Evolutionary conservation across 164 flowering plant species (phyloP), one percentile per base, ranked within the genome.

Genomic region (Sedum album): DNA sequence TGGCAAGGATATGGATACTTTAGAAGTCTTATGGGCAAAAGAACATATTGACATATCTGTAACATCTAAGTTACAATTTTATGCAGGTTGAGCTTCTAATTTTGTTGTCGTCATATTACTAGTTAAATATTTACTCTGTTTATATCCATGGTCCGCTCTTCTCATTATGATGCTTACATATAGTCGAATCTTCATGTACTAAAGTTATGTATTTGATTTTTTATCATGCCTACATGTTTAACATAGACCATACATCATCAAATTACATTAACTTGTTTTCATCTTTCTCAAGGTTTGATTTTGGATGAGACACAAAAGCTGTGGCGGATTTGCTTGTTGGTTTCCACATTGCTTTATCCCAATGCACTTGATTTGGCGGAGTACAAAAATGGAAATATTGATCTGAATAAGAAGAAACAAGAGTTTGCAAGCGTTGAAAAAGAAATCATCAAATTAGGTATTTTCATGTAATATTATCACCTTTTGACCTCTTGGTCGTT

Each of bases 311-410:
- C 91, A 31, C 90, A 90, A 81, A 85, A 85, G 57, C 83, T 81
- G 69, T 92, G 97, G 99, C 82, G 85, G 31, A 88, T 84, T 69
- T 80, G 93, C 17, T 79, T 95, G 73, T 36, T 92, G 81, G 72
- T 81, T n/a, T 84, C 93, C 26, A 76, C 83, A 20, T 74, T 92
- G 79, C 68, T 87, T 31, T 78, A 80, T 70, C 82, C 84, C 31
- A 46, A 41, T 4, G 63, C 70, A 48, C 63, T 41, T 48, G 79
- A 72, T 20, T 67, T 69, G 33, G 68, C 67, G 63, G 80, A 62
- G 30, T 46, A 65, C 66, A 57, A 71, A 17, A 66, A 57, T 23
- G 49, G 57, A 53, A 46, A 71, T 11, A 51, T 71, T 53, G 76
- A 81, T 69, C 67, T 88, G 71, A 83, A 82, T 36, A 75, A 79